Evolutionary conservation across 148 eudicot genomes (phyloP).

Genomic region (Vaccinium corymbosum): DNA sequence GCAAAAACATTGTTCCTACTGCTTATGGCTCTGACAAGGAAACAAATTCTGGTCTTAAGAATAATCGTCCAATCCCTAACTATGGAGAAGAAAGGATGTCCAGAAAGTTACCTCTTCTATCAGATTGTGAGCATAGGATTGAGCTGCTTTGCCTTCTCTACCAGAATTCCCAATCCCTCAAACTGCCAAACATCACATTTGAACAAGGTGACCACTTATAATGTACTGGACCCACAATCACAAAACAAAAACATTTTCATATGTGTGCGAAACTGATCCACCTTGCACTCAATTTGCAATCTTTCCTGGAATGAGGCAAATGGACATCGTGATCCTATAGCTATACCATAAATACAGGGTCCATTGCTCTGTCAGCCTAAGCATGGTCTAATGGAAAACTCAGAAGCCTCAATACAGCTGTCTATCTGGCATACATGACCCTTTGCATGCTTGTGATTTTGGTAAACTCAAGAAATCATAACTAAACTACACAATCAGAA

Average conservation of each 20-base stretch:
- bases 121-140: neutral
- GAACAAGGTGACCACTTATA: neutral
- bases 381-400: neutral
- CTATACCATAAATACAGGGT: neutral
- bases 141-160: neutral
- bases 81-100: neutral
- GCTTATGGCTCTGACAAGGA: neutral
- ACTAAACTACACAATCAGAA: neutral
- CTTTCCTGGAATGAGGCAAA: neutral
- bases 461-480: neutral
- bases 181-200: neutral
- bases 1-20: neutral
- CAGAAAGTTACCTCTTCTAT: neutral
- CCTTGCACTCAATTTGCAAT: neutral
- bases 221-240: neutral
- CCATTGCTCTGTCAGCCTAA: neutral
- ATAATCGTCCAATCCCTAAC: neutral
- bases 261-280: neutral
- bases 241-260: neutral
- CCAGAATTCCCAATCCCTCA: neutral
- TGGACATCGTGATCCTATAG: neutral
- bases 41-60: neutral
- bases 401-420: neutral
- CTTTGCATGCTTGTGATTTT: neutral
- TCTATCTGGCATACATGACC: slow-evolving; percentile 1